Percentiles rank a stretch among this genome's conserved stretches.
phyloP scores from a whole-genome alignment of 2,329 filamentous ascomycete genomes.

The Rosellinia necatrix region DNA sequence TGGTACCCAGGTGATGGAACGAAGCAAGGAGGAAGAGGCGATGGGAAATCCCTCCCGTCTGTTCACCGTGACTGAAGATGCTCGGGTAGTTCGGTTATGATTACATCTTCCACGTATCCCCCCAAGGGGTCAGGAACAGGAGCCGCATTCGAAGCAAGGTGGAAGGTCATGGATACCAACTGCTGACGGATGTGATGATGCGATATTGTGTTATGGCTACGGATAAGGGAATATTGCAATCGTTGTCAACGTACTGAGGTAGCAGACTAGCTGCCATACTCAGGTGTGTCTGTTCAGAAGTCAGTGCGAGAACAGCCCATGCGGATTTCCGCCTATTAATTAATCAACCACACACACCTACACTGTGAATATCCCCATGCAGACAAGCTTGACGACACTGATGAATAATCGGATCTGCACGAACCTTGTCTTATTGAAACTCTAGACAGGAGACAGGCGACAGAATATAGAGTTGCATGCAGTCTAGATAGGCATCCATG shows the following conservation, averaged over 20 bases:
- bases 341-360: background rate
- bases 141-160: background rate
- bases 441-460: background rate
- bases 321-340: too few relatives aligned
- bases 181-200: background rate
- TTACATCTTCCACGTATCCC: background rate
- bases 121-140: background rate
- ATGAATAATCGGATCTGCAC: background rate
- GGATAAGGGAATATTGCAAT: conserved; percentile 3
- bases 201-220: conserved; percentile 9
- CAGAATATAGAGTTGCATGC: background rate
- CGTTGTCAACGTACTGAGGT: too few relatives aligned
- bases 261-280: too few relatives aligned
- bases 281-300: too few relatives aligned
- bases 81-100: too few relatives aligned
- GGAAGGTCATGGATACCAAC: background rate
- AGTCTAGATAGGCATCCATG: background rate
- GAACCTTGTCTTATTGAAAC: background rate
- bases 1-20: too few relatives aligned
- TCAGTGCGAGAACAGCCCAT: too few relatives aligned
- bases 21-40: too few relatives aligned
- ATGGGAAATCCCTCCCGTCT: too few relatives aligned
- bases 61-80: too few relatives aligned
- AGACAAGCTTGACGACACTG: background rate
- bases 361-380: background rate